Evolutionary conservation across 108 stramenopile species (phyloP), one percentile per base, ranked within the genome.

Genomic region (Nitzschia sp.): DNA sequence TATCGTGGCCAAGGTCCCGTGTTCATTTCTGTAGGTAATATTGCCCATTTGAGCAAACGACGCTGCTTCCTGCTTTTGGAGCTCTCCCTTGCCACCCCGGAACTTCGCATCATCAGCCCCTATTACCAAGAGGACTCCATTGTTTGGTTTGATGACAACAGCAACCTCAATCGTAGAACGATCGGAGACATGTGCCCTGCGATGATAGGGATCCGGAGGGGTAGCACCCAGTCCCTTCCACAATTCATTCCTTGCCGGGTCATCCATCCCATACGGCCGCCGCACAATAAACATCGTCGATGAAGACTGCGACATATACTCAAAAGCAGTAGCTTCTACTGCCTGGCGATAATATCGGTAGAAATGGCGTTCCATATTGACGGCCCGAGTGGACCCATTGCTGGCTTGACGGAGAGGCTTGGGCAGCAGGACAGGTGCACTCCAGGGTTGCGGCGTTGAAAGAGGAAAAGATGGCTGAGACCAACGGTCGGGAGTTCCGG

Each of bases 1-100:
- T 65, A 88, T 88, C 38, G 82, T 83, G 51, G 62, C 63, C 58
- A 86, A 84, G 37, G 80, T 90, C 10, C 82, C 89, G 34, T 86
- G 73, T 37, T 48, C 73, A 73, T 90, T 86, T 51, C 86, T 84
- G 53, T 83, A 90, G 34, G 76, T 78, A 37, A 90, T 76, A 46
- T 63, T 67, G 12, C 89, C 89, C 26, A 90, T 62, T n/a, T 73
- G 75, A 14, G 46, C 14, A 17, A 17, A 15, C 14, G n/a, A 17
- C 17, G 14, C n/a, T 48, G 46, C 14, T 2, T 48, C 17, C 17
- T 48, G 14, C n/a, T 48, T 17, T 6, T 17, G 46, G 6, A 48
- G 17, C 6, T 48, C 46, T 6, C 46, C 46, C 17, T 17, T 15
- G 46, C 5, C 1, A 2, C 17, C 11, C 9, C 61, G 69, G 58